Conservation (phyloP, 2,329 filamentous ascomycete species). For the Lecanoromycetidae sp. region DNA sequence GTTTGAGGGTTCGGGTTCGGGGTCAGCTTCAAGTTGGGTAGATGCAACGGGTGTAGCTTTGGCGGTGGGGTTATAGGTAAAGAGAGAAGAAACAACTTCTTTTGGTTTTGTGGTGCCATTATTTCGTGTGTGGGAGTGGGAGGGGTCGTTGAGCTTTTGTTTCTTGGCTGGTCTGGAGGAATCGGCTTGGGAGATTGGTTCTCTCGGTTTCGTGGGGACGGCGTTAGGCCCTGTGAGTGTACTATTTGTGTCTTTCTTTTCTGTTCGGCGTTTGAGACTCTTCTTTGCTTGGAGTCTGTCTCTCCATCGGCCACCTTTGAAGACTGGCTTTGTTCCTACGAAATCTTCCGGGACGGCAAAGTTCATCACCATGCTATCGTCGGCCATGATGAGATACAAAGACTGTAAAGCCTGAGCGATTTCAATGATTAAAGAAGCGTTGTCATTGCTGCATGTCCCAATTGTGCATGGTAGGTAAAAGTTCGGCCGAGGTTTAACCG, state of each 20-base stretch:
- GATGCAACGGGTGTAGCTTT: constrained; percentile 47
- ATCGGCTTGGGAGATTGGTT: neutral
- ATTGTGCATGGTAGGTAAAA: neutral
- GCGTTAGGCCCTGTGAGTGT: constrained; percentile 20
- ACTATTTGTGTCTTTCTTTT: constrained; percentile 24
- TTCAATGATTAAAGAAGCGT: too few relatives aligned
- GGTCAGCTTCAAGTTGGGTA: constrained; percentile 29
- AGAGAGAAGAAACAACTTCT: constrained; percentile 78
- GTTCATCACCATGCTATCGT: constrained; percentile 91
- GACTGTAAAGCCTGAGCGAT: neutral
- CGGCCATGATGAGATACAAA: constrained; percentile 51
- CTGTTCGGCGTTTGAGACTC: constrained; percentile 43
- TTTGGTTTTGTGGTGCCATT: constrained; percentile 30
- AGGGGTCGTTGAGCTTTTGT: constrained; percentile 23
- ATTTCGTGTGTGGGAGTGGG: constrained; percentile 19
- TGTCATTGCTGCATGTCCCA: too few relatives aligned
- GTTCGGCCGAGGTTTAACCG: constrained; percentile 3
- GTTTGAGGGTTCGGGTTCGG: constrained; percentile 55
- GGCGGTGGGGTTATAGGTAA: constrained; percentile 73
- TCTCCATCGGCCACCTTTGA: constrained; percentile 88
- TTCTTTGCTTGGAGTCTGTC: constrained; percentile 74
- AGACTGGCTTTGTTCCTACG: constrained; percentile 47
- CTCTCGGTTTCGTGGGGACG: constrained; percentile 8
- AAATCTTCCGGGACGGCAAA: constrained; percentile 65
- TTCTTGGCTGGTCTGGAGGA: constrained; percentile 23